These are phyloP conservation scores for Tolypocladium tropicale DNA, from an alignment of 2,329 filamentous ascomycete genomes.

Conservation along the genomic window DNA sequence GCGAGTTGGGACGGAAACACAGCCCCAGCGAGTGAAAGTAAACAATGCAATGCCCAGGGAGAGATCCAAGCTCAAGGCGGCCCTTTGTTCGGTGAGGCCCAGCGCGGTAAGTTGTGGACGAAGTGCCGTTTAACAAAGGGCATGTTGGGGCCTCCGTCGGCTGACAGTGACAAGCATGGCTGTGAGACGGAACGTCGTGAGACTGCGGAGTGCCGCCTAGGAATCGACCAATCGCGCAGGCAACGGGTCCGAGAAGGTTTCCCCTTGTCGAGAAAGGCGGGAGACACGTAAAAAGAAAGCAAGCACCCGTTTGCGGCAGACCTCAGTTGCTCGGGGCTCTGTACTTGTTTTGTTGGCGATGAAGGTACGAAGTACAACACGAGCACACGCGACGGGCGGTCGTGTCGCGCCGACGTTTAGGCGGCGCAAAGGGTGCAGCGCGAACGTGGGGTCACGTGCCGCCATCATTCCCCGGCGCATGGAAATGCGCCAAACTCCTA, in stretches of 20 bases:
- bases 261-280: background rate
- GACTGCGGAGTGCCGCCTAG: background rate
- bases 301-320: background rate
- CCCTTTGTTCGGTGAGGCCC: background rate
- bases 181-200: background rate
- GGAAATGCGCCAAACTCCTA: too few relatives aligned
- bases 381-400: conserved; percentile 7
- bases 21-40: background rate
- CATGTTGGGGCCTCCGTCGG: conserved; percentile 9
- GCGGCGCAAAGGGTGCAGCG: conserved; percentile 16
- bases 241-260: background rate
- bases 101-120: conserved; percentile 1
- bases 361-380: background rate
- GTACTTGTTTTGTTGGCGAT: conserved; percentile 13
- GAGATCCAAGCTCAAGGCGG: background rate
- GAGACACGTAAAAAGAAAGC: background rate
- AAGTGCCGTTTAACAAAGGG: conserved; percentile 13
- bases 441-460: conserved; percentile 3
- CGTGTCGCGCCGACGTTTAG: conserved; percentile 25
- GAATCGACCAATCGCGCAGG: background rate
- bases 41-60: background rate
- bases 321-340: background rate
- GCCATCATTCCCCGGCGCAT: background rate
- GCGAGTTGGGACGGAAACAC: background rate
- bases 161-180: background rate